Percentiles rank a stretch among this genome's conserved stretches.
phyloP scores from a whole-genome alignment of 495 filamentous ascomycete genomes.

The Aspergillus sparsus region DNA sequence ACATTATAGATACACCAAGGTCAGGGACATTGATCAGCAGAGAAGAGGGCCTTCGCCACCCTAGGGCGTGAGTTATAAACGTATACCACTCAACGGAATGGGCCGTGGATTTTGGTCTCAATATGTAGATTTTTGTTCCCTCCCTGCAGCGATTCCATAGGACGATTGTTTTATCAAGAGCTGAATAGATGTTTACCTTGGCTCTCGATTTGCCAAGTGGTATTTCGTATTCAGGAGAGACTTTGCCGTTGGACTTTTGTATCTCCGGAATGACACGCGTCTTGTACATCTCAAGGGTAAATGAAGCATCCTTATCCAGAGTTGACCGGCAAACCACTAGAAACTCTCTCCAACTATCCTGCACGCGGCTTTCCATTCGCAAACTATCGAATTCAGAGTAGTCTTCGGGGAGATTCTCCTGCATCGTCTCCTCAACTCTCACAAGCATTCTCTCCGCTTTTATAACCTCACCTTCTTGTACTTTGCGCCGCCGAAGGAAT shows the following conservation, averaged over 20 bases:
- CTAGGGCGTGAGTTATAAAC: constrained; percentile 63
- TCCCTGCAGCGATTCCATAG: constrained; percentile 60
- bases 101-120: constrained; percentile 64
- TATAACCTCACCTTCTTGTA: constrained; percentile 63
- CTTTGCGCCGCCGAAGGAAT: constrained; percentile 40
- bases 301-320: constrained; percentile 53
- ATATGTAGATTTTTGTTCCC: constrained; percentile 66
- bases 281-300: constrained; percentile 68
- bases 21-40: constrained; percentile 71
- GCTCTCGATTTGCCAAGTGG: constrained; percentile 54
- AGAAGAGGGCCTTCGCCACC: constrained; percentile 56
- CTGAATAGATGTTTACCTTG: constrained; percentile 68
- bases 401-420: constrained; percentile 58
- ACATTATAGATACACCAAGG: constrained; percentile 60
- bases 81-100: constrained; percentile 76
- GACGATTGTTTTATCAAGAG: constrained; percentile 71
- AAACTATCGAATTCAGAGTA: constrained; percentile 68
- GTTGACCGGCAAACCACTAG: constrained; percentile 68
- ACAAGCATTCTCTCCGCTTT: constrained; percentile 79
- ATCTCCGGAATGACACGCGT: constrained; percentile 67
- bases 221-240: constrained; percentile 58
- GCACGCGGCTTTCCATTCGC: constrained; percentile 58
- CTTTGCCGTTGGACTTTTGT: constrained; percentile 51
- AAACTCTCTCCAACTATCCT: constrained; percentile 72
- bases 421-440: constrained; percentile 58